Evolutionary conservation across 352 stramenopile genomes (phyloP), one percentile per base, ranked within the genome.

Genomic region (Phytophthora citricola): DNA sequence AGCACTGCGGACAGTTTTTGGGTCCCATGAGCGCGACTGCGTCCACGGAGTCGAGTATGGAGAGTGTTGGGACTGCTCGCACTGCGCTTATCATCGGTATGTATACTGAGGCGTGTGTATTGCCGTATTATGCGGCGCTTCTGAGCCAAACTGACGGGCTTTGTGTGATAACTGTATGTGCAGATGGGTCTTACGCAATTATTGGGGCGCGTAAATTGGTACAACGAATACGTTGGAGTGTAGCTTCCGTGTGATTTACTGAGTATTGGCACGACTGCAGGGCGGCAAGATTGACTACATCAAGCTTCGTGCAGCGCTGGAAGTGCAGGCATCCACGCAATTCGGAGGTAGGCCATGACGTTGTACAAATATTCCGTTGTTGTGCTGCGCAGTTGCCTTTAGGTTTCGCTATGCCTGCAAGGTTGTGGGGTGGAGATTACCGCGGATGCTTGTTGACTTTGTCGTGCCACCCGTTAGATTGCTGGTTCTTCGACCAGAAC

Each of bases 401-500:
- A 63, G 54, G 57, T 68, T 49, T 22, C 11, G 9, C 24, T 17
- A 26, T 24, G 43, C 43, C 31, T 17, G 39, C 49, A 31, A 10
- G 3, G 11, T 56, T 27, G 27, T 51, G 17, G 26, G 41, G 1
- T 48, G 14, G 22, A 40, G 22, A 53, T 61, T 15, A 61, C 20
- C 8, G 36, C 45, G 12, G 39, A 73, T 66, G 34, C 17, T 34
- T 66, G 56, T 66, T 76, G 53, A 73, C 52, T 6, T 59, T 66
- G 6, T 64, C 29, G 34, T 69, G 29, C 8, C 14, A 26, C 11
- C 29, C 29, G n/a, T 48, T 58, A 95, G 87, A 95, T 72, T 93
- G 87, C 74, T 95, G 87, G 87, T 94, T 90, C 58, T 95, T 95
- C 58, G 86, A 94, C 40, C 87, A 95, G 20, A 89, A 92, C 38